Base-by-base conservation (phyloP, 192 early-diverging fungal genomes). In the Spinellus fusiger region DNA sequence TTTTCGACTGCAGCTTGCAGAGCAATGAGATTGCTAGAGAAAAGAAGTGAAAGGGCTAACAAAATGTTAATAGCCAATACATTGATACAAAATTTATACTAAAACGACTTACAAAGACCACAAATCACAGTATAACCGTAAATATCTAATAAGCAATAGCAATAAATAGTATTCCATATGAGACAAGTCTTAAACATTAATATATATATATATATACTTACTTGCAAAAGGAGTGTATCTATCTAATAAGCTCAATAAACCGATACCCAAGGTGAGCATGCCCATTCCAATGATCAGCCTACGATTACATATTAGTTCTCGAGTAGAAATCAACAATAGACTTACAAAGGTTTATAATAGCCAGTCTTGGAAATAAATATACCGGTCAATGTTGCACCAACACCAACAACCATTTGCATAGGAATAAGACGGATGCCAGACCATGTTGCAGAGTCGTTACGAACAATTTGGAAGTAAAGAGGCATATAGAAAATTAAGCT, bases 221-320 rank as follows among this genome's bases (percentile, higher is more conserved):
- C 61, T 10, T 40, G 62, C 61, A 16, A 59, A 69, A 18, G 48
- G 20, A 13, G 63, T 58, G 10, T 58, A 20, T 23, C 23, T 70
- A 65, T 82, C 74, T 25, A 92, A 70, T 10, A 84, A 71, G 22
- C 83, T 77, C n/a, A 88, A 69, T 26, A 98, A 80, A 28, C 78
- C 84, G 46, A 71, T 59, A 13, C 87, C 90, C 34, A 86, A 35
- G 4, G 77, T 74, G 28, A 91, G 70, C 20, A 93, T 38, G 4
- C 78, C 61, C 13, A 80, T 73, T 13, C 91, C 93, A 15, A 79
- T 25, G 26, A 80, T 66, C 56, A 61, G 59, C 15, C 65, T 67
- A 60, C 16, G 13, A 26, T 23, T 5, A 0, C 8, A 48, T 34
- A 22, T 16, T 13, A 26, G 0, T 49, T 49, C 13, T 3, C 22